Evolutionary conservation across 1,284 basidiomycete genomes (phyloP).

Genomic region (Austroboletus niveus): DNA sequence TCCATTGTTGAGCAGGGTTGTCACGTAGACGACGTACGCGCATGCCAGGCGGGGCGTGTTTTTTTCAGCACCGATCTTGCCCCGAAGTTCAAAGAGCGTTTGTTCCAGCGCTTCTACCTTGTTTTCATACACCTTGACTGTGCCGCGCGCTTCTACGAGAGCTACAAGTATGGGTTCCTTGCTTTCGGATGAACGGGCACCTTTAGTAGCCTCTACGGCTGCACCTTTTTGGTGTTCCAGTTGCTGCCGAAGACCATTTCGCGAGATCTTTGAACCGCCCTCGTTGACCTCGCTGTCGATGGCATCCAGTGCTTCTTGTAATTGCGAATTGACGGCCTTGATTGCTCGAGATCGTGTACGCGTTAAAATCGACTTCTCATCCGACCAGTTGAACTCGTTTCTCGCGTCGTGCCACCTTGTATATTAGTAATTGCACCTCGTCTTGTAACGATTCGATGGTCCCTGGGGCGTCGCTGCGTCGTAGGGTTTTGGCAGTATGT

Average conservation of each 20-base stretch:
- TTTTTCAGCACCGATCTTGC: constrained; percentile 74
- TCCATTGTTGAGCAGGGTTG: constrained; percentile 76
- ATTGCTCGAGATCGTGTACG: constrained; percentile 55
- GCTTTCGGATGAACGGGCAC: constrained; percentile 29
- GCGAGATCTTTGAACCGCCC: constrained; percentile 27
- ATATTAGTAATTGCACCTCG: constrained; percentile 41
- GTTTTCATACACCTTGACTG: constrained; percentile 40
- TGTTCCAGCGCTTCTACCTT: constrained; percentile 67
- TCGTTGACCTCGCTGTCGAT: constrained; percentile 35
- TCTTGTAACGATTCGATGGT: constrained; percentile 36
- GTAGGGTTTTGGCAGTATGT: no score
- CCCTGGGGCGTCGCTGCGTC: no score
- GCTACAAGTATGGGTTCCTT: constrained; percentile 31
- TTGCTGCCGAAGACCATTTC: constrained; percentile 42
- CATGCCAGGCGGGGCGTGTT: constrained; percentile 70
- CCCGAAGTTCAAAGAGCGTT: constrained; percentile 69
- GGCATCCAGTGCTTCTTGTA: constrained; percentile 45
- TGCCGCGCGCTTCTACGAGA: constrained; percentile 40
- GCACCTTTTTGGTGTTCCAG: constrained; percentile 41
- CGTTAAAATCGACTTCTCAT: constrained; percentile 59
- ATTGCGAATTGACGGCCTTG: constrained; percentile 44
- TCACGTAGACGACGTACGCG: constrained; percentile 68
- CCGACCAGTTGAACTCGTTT: constrained; percentile 48
- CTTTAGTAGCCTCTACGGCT: constrained; percentile 41
- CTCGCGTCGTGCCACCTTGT: constrained; percentile 45